Conservation (phyloP, 306 rosid genomes). For the Prunus salicina region DNA sequence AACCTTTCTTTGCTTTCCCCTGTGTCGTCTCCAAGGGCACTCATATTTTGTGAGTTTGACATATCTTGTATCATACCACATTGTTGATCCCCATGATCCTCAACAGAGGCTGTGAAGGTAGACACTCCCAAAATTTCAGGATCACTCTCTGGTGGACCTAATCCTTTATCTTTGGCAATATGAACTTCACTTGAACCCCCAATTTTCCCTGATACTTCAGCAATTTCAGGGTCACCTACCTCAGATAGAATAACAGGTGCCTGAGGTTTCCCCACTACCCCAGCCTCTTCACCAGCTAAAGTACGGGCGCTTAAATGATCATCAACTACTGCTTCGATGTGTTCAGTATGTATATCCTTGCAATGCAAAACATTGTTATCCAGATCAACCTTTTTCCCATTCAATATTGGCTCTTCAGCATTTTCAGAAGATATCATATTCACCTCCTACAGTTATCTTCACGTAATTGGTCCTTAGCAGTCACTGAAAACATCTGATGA, state of each 20-base stretch:
- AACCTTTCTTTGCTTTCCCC: constrained; percentile 96
- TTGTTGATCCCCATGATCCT: constrained; percentile 34
- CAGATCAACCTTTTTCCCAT: constrained; percentile 30
- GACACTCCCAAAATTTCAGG: constrained; percentile 34
- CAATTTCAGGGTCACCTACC: constrained; percentile 28
- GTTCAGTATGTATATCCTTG: constrained; percentile 35
- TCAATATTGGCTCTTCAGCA: constrained; percentile 20
- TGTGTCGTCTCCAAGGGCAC: constrained; percentile 57
- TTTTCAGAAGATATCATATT: constrained; percentile 35
- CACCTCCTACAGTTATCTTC: constrained; percentile 36
- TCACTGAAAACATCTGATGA: constrained; percentile 31
- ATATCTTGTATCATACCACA: constrained; percentile 32
- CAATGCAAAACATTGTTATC: constrained; percentile 32
- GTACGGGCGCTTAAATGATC: constrained; percentile 19
- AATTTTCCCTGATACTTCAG: constrained; percentile 23
- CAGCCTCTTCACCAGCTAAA: constrained; percentile 24
- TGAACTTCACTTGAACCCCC: constrained; percentile 30
- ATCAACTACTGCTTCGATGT: constrained; percentile 31
- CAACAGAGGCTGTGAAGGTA: constrained; percentile 24
- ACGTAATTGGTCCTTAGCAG: constrained; percentile 28
- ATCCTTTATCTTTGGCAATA: constrained; percentile 27
- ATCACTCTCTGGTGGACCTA: constrained; percentile 27
- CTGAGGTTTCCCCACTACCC: constrained; percentile 27
- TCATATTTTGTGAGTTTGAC: constrained; percentile 47
- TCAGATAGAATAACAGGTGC: constrained; percentile 26